Evolutionary conservation across 176 grass and related monocot genomes (phyloP).

Genomic region (Oryza glumipatula): DNA sequence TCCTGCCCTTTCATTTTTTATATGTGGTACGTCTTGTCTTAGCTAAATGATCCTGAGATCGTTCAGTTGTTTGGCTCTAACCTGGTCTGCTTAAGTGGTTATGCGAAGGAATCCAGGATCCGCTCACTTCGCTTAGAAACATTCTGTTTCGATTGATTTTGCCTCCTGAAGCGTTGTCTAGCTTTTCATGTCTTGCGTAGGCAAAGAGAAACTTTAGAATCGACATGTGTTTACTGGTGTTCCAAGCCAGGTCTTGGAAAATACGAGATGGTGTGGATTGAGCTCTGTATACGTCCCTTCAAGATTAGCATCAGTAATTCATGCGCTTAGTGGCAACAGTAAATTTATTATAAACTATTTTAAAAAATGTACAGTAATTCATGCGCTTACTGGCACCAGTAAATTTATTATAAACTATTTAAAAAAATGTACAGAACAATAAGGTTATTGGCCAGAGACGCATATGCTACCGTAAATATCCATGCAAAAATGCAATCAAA

Average conservation of each 20-base stretch:
- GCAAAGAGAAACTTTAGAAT: too few species aligned
- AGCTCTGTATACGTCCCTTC: not conserved
- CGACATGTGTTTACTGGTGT: too few species aligned
- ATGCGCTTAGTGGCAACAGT: not conserved
- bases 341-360: too few species aligned
- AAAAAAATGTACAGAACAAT: too few species aligned
- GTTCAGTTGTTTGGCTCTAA: not conserved
- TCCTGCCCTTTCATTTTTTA: not conserved
- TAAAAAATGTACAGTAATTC: too few species aligned
- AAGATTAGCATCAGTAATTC: not conserved
- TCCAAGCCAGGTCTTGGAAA: not conserved
- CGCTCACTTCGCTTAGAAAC: not conserved
- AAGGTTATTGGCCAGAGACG: too few species aligned
- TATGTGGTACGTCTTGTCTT: not conserved
- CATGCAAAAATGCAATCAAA: not conserved
- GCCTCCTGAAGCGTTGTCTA: not conserved
- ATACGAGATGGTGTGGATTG: not conserved
- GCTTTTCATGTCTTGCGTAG: too few species aligned
- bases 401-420: too few species aligned
- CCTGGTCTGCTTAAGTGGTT: not conserved
- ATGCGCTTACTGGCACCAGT: not conserved
- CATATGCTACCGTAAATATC: not conserved
- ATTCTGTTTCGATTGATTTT: not conserved
- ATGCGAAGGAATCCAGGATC: not conserved
- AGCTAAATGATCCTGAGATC: not conserved